phyloP scores from a whole-genome alignment of 2,329 filamentous ascomycete genomes.

The Sporothrix phasma region DNA sequence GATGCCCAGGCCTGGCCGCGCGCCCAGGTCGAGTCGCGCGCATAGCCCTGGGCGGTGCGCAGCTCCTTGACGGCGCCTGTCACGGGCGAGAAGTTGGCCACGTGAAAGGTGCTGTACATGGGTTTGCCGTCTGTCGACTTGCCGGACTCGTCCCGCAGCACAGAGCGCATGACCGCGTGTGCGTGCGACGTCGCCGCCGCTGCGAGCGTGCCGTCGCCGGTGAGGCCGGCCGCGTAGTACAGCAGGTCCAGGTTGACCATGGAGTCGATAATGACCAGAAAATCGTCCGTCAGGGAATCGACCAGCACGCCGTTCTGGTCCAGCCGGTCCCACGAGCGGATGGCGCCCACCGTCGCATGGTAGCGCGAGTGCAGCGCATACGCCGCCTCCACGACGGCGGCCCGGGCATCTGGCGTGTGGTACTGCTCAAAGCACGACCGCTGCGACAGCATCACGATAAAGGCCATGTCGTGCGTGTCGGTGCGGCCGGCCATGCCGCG shows the following conservation, averaged over 20 bases:
- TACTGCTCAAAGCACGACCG: slow-evolving; percentile 38
- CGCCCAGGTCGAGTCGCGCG: slow-evolving; percentile 38
- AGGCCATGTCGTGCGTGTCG: slow-evolving; percentile 45
- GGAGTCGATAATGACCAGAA: slow-evolving; percentile 34
- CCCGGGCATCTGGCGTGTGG: slow-evolving; percentile 25
- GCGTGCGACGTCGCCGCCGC: slow-evolving; percentile 32
- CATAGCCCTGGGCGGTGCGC: slow-evolving; percentile 40
- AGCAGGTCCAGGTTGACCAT: slow-evolving; percentile 33
- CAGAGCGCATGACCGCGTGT: slow-evolving; percentile 29
- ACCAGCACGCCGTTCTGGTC: slow-evolving; percentile 25
- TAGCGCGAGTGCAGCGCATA: slow-evolving; percentile 34
- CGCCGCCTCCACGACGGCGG: slow-evolving; percentile 34
- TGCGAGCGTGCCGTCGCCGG: slow-evolving; percentile 22
- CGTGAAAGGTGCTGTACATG: slow-evolving; percentile 34
- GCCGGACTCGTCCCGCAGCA: slow-evolving; percentile 30
- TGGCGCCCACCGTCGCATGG: slow-evolving; percentile 33
- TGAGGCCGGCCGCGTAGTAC: slow-evolving; percentile 28
- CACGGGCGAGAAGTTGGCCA: slow-evolving; percentile 38
- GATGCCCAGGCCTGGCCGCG: slow-evolving; percentile 43
- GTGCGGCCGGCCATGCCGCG: slow-evolving; percentile 30
- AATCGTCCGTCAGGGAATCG: slow-evolving; percentile 27
- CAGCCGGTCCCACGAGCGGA: slow-evolving; percentile 39
- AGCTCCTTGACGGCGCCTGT: slow-evolving; percentile 34
- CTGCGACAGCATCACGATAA: slow-evolving; percentile 42
- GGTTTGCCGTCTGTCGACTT: background rate